Percentiles rank a stretch among this genome's conserved stretches.
Evolutionary conservation across 148 eudicot genomes (phyloP).

Genomic region (Rhododendron simsii): DNA sequence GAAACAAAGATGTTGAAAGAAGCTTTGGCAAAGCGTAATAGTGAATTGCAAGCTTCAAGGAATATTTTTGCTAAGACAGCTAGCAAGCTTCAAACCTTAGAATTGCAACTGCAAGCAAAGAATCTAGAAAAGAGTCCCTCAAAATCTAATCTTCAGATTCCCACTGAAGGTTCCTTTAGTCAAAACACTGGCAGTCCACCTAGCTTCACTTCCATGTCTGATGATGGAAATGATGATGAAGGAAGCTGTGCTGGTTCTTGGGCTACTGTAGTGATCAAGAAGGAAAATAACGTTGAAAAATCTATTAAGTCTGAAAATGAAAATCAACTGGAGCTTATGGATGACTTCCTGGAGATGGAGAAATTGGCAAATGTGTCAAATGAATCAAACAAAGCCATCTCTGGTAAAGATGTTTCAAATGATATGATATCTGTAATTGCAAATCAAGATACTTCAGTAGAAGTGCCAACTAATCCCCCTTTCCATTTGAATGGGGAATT

Average conservation of each 20-base stretch:
- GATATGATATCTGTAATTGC: constrained; percentile 21
- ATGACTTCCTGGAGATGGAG: constrained; percentile 98
- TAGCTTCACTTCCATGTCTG: constrained; percentile 67
- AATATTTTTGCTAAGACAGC: constrained; percentile 78
- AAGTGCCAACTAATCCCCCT: constrained; percentile 14
- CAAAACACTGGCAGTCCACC: constrained; percentile 58
- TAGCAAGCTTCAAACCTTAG: constrained; percentile 80
- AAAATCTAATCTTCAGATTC: constrained; percentile 14
- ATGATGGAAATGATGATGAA: constrained; percentile 83
- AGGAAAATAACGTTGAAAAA: constrained; percentile 48
- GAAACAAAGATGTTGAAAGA: constrained; percentile 97
- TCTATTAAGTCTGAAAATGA: constrained; percentile 50
- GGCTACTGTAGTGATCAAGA: constrained; percentile 47
- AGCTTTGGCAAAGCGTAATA: constrained; percentile 83
- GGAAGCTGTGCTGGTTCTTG: constrained; percentile 81
- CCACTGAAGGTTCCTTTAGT: constrained; percentile 33
- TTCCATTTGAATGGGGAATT: constrained; percentile 16
- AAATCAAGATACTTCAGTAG: constrained; percentile 18
- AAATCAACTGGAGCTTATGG: constrained; percentile 84
- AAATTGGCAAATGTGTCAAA: constrained; percentile 67
- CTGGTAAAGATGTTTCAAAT: constrained; percentile 20
- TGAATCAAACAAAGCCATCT: constrained; percentile 34
- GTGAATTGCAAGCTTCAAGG: constrained; percentile 84
- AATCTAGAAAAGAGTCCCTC: constrained; percentile 39
- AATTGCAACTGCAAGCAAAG: constrained; percentile 46